phyloP scores from a whole-genome alignment of 495 filamentous ascomycete genomes.

The Neurospora hispaniola region DNA sequence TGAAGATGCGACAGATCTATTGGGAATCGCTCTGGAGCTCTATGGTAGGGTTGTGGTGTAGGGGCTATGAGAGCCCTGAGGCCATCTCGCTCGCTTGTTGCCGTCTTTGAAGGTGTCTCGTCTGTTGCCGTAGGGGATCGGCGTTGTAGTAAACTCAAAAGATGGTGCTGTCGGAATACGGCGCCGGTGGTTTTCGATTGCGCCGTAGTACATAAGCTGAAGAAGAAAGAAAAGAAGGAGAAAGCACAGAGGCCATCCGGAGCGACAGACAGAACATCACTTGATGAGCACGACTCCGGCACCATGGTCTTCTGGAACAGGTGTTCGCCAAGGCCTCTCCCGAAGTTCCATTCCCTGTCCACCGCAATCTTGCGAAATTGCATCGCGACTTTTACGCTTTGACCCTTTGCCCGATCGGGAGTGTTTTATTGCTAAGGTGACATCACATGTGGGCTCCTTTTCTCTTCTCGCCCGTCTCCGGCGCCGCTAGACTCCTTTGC shows the following conservation, averaged over 20 bases:
- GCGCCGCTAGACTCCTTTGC: background rate
- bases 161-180: background rate
- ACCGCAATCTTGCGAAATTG: slow-evolving; percentile 21
- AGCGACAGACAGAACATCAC: background rate
- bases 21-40: background rate
- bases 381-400: slow-evolving; percentile 13
- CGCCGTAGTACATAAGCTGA: slow-evolving; percentile 8
- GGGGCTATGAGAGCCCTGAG: slow-evolving; percentile 10
- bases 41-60: background rate
- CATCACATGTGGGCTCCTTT: background rate
- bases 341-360: slow-evolving; percentile 14
- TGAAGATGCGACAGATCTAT: slow-evolving; percentile 14
- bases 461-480: background rate
- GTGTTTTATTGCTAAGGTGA: background rate
- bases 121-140: background rate
- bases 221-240: slow-evolving; percentile 2
- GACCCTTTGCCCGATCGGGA: slow-evolving; percentile 6
- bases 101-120: background rate
- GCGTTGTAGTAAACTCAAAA: background rate
- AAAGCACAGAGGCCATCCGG: background rate
- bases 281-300: background rate
- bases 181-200: slow-evolving; percentile 1
- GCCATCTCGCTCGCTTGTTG: slow-evolving; percentile 14
- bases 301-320: background rate
- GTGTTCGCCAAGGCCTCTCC: slow-evolving; percentile 4